Evolutionary conservation across 2,329 filamentous ascomycete genomes (phyloP), one percentile per base, ranked within the genome.

Genomic region (Fulvia fulva): DNA sequence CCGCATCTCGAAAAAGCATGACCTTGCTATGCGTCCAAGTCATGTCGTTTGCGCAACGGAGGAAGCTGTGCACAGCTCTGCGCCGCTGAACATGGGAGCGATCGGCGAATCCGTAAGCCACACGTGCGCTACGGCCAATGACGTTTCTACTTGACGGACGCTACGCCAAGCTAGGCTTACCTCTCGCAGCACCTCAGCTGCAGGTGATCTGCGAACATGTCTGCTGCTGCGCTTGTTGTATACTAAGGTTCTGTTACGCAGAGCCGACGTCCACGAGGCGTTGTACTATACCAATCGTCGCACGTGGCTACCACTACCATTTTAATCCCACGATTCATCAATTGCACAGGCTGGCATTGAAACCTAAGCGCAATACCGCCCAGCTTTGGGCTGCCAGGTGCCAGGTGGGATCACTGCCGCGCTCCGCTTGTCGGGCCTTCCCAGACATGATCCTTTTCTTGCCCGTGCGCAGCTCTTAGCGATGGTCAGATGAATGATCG

Each of bases 281-380:
- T 53, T 59, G 56, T 64, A 59, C 62, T 56, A 60, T 64, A 62
- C 53, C 60, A 53, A 59, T 59, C 25, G 21, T 59, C 54, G 47
- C 59, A 61, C 56, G 59, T 61, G 59, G 59, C 41, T 56, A 51
- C 49, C 47, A 43, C 26, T 43, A 53, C 53, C 43, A 30, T n/a
- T 22, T 21, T 43, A 26, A 45, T 41, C 14, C 47, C 43, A 54
- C 26, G 43, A 34, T 46, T 32, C 41, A 41, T 46, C 28, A 44
- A 21, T 43, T 45, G 52, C 28, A 30, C 52, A 44, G 30, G 53
- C 46, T 41, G 45, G 46, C 53, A 26, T 28, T 46, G 6, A 14
- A 50, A n/a, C 25, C 22, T 4, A 41, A n/a, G 50, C 50, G 50
- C 50, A 7, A 52, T 12, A 30, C 23, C 11, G 7, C 3, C 46